A percentile compares a stretch with the other conserved stretches of the same genome.
phyloP scores from a whole-genome alignment of 768 basidiomycete species.

The Brasilioporus rufonigricans region DNA sequence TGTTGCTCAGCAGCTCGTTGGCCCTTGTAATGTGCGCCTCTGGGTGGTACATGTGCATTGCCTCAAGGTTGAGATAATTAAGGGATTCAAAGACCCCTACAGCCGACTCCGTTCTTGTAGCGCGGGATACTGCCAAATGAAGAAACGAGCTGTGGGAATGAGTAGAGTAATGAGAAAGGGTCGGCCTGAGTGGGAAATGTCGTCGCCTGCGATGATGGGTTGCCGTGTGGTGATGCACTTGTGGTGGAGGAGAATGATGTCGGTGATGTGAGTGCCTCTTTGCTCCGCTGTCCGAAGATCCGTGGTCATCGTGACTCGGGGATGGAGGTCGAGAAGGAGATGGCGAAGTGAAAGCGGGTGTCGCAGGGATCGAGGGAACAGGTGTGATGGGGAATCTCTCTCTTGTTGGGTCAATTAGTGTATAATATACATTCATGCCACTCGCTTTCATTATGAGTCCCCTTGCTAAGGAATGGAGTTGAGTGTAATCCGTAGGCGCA shows the following conservation, averaged over 20 bases:
- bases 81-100: conserved; percentile 77
- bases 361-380: conserved; percentile 31
- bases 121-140: conserved; percentile 35
- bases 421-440: conserved; percentile 63
- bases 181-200: conserved; percentile 12
- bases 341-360: conserved; percentile 36
- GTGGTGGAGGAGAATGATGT: conserved; percentile 1
- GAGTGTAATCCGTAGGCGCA: conserved; percentile 51
- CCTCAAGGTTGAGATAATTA: conserved; percentile 66
- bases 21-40: conserved; percentile 42
- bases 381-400: conserved; percentile 57
- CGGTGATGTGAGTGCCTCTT: neutral
- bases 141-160: conserved; percentile 40
- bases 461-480: conserved; percentile 50
- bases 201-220: conserved; percentile 5
- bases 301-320: conserved; percentile 11
- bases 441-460: conserved; percentile 54
- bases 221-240: conserved; percentile 1
- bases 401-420: conserved; percentile 58
- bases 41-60: conserved; percentile 48
- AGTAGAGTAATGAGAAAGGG: conserved; percentile 23
- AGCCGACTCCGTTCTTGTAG: conserved; percentile 43
- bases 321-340: conserved; percentile 33
- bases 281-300: neutral
- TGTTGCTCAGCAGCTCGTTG: conserved; percentile 44